Base-by-base conservation (phyloP, 1,139 yeast species). In the Geotrichum carabidarum region DNA sequence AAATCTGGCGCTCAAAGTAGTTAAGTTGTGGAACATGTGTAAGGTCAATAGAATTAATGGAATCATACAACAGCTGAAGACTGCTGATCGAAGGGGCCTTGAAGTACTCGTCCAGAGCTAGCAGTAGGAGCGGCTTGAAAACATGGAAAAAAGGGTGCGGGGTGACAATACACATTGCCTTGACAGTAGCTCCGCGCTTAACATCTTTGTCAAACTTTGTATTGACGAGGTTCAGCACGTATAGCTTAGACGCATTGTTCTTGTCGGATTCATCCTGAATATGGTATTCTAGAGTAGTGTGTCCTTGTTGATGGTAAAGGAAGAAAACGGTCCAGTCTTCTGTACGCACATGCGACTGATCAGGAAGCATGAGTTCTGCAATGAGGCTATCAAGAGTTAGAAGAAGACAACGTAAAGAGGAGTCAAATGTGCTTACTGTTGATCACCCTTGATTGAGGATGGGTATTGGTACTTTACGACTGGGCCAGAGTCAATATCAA, bases 331-430 rank as follows among this genome's bases (percentile, higher is more conserved):
- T 81, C 72, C 76, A 82, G 67, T 82, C 87, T 62, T 82, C 84
- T 34, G 72, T 72, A 48, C 86, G 67, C 55, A 77, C 78, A 64
- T 82, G 86, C 48, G 80, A 79, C 64, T 81, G 85, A 63, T 82
- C 87, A 0, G 87, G 87, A 44, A 82, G 69, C 83, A 82, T 80
- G 49, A 82, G 71, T 64, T 82, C 86, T 0, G 85, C 84, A 15
- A 54, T 50, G 8, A 56, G 49, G 8, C 51, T 53, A 22, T 22
- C 15, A 15, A 12, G 8, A n/a, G 41, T 41, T 35, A 44, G 48
- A 12, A 32, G 14, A 18, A 43, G 12, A 30, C 12, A 5, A 15
- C 18, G 35, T 8, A n/a, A 50, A 22, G 15, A 30, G 32, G n/a
- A n/a, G 12, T n/a, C 14, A 32, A 5, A 22, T 7, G 27, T 7